Evolutionary conservation across 768 basidiomycete species (phyloP).

Genomic region (Lanmaoa rubissima): DNA sequence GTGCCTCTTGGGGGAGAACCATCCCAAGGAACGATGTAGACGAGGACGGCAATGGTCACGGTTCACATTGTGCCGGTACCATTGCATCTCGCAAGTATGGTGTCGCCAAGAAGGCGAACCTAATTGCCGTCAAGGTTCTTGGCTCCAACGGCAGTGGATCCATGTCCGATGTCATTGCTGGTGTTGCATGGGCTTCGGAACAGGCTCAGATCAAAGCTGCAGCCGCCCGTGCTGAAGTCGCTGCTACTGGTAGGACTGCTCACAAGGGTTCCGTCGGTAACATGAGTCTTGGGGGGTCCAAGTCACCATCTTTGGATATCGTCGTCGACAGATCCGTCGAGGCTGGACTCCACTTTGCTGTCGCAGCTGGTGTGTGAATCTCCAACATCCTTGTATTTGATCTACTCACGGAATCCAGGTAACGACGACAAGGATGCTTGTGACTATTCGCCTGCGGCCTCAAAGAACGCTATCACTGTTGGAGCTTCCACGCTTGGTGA

Average conservation of each 20-base stretch:
- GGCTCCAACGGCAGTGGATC: constrained; percentile 93
- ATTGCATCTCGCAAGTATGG: constrained; percentile 93
- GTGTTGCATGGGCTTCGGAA: constrained; percentile 77
- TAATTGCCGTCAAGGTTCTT: constrained; percentile 90
- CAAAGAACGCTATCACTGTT: constrained; percentile 90
- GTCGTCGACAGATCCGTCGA: constrained; percentile 85
- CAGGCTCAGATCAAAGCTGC: constrained; percentile 51
- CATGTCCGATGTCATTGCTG: constrained; percentile 91
- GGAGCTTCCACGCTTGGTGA: constrained; percentile 85
- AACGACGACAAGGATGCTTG: constrained; percentile 91
- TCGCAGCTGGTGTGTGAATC: constrained; percentile 78
- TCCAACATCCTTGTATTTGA: neutral
- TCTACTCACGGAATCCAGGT: constrained; percentile 36
- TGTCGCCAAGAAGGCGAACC: constrained; percentile 90
- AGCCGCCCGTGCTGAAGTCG: constrained; percentile 64
- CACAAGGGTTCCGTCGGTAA: constrained; percentile 97
- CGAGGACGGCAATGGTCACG: constrained; percentile 93
- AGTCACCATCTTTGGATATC: constrained; percentile 78
- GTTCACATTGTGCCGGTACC: constrained; percentile 92
- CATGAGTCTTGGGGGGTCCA: constrained; percentile 97
- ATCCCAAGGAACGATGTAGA: constrained; percentile 82
- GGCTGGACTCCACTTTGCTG: constrained; percentile 89
- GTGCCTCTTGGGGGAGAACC: constrained; percentile 92
- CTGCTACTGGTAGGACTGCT: constrained; percentile 68
- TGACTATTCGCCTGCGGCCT: constrained; percentile 86